A percentile compares a stretch with the other conserved stretches of the same genome.
Conservation (phyloP, 345 rosid genomes). For the Eutrema japonicum region DNA sequence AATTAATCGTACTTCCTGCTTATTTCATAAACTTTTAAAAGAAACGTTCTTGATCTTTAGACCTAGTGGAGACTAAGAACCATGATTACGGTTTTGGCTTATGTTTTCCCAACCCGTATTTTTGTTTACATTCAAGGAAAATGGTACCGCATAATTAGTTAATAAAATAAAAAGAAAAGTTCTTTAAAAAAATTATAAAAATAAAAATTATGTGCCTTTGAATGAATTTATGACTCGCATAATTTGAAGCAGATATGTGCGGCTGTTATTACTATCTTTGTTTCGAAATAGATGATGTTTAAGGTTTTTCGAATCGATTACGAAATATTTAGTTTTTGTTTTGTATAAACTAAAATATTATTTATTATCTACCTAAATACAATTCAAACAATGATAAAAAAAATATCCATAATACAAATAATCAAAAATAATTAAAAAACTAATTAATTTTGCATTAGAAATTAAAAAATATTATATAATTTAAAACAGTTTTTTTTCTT, state of each 20-base stretch:
- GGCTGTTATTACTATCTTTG: too few species aligned
- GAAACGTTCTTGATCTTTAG: constrained; percentile 25
- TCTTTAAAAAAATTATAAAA: neutral
- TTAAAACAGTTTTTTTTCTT: too few species aligned
- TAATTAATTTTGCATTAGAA: too few species aligned
- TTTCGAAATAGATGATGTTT: too few species aligned
- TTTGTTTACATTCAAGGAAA: constrained; percentile 1
- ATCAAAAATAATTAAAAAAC: too few species aligned
- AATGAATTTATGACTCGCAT: neutral
- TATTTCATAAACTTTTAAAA: constrained; percentile 12
- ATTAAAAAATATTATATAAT: too few species aligned
- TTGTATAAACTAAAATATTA: too few species aligned
- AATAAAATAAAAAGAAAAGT: neutral
- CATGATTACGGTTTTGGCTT: neutral
- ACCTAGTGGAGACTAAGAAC: neutral
- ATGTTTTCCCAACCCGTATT: neutral
- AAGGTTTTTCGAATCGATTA: too few species aligned
- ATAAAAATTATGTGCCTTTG: neutral
- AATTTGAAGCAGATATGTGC: neutral
- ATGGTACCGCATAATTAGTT: neutral
- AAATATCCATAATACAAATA: too few species aligned
- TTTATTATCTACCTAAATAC: too few species aligned
- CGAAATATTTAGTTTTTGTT: too few species aligned
- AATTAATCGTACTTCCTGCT: neutral
- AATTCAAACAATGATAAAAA: too few species aligned